Evolutionary conservation across 1,139 yeast genomes (phyloP).

Genomic region (Hansenula lynferdii): DNA sequence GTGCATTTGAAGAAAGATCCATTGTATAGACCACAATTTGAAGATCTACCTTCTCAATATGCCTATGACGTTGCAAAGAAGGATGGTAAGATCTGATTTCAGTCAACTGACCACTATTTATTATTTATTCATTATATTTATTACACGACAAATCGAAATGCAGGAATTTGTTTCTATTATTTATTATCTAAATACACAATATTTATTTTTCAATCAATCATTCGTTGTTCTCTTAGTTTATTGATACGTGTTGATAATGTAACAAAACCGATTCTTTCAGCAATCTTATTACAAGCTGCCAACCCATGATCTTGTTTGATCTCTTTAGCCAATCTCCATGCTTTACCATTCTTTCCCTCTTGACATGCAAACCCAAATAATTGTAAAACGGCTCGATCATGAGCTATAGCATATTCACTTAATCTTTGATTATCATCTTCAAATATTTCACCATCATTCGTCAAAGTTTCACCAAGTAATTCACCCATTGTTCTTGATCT

Average conservation of each 20-base stretch:
- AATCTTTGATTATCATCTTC: conserved; percentile 43
- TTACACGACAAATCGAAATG: background rate
- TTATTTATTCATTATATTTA: conserved; percentile 3
- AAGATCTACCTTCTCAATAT: conserved; percentile 39
- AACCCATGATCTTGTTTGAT: conserved; percentile 75
- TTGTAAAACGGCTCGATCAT: conserved; percentile 72
- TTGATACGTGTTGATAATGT: conserved; percentile 64
- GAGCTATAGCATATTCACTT: conserved; percentile 43
- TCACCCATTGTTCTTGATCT: conserved; percentile 31
- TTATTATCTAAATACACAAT: conserved; percentile 1
- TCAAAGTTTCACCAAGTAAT: conserved; percentile 31
- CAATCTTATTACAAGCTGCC: conserved; percentile 78
- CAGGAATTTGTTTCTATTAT: too few relatives aligned
- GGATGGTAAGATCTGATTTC: conserved; percentile 24
- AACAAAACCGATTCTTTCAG: conserved; percentile 69
- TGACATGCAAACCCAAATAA: conserved; percentile 76
- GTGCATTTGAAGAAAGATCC: conserved; percentile 67
- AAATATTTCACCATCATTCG: conserved; percentile 34
- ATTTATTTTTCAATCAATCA: too few relatives aligned
- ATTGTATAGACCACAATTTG: conserved; percentile 44
- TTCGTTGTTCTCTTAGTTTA: conserved; percentile 55
- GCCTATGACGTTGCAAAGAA: conserved; percentile 38
- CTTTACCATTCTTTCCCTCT: conserved; percentile 59
- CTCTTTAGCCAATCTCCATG: conserved; percentile 64
- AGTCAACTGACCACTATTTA: too few relatives aligned